A percentile compares a stretch with the other conserved stretches of the same genome.
phyloP scores from a whole-genome alignment of 2,329 filamentous ascomycete species.

The Pezicula rhizophila region DNA sequence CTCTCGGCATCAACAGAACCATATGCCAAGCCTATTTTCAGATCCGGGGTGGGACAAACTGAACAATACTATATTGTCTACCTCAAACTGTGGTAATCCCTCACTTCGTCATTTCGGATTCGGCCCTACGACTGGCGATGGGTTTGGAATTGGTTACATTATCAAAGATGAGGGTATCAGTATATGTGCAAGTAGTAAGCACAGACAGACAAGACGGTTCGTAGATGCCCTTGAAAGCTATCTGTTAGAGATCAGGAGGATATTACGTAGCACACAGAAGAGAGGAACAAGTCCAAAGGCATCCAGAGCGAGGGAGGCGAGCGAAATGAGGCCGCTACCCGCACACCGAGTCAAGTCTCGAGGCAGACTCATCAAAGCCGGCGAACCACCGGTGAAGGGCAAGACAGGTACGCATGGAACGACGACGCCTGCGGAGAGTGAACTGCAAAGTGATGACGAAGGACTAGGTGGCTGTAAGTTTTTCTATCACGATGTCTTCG shows the following conservation, averaged over 20 bases:
- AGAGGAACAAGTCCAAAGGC: constrained; percentile 44
- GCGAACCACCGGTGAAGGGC: constrained; percentile 34
- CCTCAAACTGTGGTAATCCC: constrained; percentile 98
- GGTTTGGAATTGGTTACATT: constrained; percentile 97
- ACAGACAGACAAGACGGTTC: constrained; percentile 85
- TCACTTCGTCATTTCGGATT: constrained; percentile 94
- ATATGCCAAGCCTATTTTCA: constrained; percentile 74
- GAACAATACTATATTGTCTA: constrained; percentile 90
- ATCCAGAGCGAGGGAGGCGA: constrained; percentile 54
- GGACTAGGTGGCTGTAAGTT: constrained; percentile 88
- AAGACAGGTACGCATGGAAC: constrained; percentile 39
- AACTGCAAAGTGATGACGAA: constrained; percentile 73
- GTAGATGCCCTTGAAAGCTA: constrained; percentile 88
- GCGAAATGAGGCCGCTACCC: constrained; percentile 25
- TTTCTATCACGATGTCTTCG: constrained; percentile 9
- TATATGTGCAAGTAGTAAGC: constrained; percentile 89
- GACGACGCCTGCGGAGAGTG: constrained; percentile 58
- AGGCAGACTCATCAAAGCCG: constrained; percentile 63
- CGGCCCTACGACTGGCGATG: constrained; percentile 86
- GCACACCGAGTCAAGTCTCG: constrained; percentile 58
- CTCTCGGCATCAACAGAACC: constrained; percentile 39
- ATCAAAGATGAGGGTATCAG: constrained; percentile 91
- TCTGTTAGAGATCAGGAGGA: constrained; percentile 80
- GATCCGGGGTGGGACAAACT: constrained; percentile 91
- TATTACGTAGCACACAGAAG: constrained; percentile 65